These are phyloP conservation scores for Pyrenophora seminiperda DNA, from an alignment of 2,329 filamentous ascomycete species.

Conservation along the genomic window DNA sequence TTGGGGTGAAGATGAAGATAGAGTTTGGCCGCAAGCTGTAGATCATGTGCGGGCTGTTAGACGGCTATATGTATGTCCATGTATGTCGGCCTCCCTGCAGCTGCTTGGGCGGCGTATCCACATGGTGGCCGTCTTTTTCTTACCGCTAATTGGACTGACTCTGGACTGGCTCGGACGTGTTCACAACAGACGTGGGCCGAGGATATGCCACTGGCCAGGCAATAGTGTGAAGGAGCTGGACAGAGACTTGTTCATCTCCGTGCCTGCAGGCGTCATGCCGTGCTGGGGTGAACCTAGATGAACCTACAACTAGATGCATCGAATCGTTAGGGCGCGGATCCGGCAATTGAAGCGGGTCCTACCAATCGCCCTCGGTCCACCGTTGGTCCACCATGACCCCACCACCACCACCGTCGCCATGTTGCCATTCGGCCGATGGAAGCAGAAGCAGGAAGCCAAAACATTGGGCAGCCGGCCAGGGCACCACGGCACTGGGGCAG, in stretches of 20 bases:
- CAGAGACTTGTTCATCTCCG: conserved; percentile 16
- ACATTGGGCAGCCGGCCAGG: background rate
- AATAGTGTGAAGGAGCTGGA: conserved; percentile 8
- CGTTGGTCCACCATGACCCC: too few species aligned
- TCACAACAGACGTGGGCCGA: conserved; percentile 6
- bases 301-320: too few species aligned
- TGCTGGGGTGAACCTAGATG: conserved; percentile 2
- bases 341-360: conserved; percentile 5
- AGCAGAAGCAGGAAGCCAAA: too few species aligned
- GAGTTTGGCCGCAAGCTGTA: conserved; percentile 13
- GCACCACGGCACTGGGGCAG: too few species aligned
- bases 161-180: background rate
- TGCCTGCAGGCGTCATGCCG: conserved; percentile 5
- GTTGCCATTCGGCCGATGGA: background rate
- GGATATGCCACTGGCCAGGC: conserved; percentile 12
- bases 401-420: background rate
- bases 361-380: background rate
- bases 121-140: conserved; percentile 3
- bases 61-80: conserved; percentile 20
- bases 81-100: conserved; percentile 13
- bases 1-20: conserved; percentile 3
- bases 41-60: conserved; percentile 9
- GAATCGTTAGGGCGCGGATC: conserved; percentile 3
- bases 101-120: conserved; percentile 4
- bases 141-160: conserved; percentile 16